Percentiles rank a stretch among this genome's conserved stretches.
Evolutionary conservation across 345 rosid genomes (phyloP).

Genomic region (Iberis pinnata): DNA sequence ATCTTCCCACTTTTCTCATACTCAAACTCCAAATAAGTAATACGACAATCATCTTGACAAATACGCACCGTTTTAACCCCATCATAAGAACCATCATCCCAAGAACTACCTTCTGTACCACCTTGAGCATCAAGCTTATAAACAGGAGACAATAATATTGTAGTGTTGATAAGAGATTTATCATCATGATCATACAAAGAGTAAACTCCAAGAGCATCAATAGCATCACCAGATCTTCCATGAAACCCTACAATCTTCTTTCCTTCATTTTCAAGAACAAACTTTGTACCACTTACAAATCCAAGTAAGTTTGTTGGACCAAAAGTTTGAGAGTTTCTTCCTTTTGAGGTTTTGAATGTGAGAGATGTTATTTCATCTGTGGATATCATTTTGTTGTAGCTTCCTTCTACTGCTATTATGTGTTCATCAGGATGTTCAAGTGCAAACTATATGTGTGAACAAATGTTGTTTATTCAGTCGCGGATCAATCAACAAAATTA

Average conservation of each 20-base stretch:
- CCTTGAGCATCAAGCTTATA: constrained; percentile 24
- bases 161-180: neutral
- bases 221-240: constrained; percentile 12
- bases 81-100: constrained; percentile 24
- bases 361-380: constrained; percentile 22
- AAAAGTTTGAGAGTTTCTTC: constrained; percentile 15
- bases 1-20: constrained; percentile 6
- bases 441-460: constrained; percentile 13
- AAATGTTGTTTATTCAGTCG: too few species aligned
- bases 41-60: constrained; percentile 14
- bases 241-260: constrained; percentile 22
- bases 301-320: constrained; percentile 22
- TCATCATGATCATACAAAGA: neutral
- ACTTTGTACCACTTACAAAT: constrained; percentile 11
- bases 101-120: constrained; percentile 9
- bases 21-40: constrained; percentile 20
- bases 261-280: constrained; percentile 4
- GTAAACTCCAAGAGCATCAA: constrained; percentile 26
- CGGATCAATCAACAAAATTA: too few species aligned
- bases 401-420: constrained; percentile 24
- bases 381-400: neutral
- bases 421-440: constrained; percentile 16
- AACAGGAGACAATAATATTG: constrained; percentile 3
- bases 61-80: constrained; percentile 11
- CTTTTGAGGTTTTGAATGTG: constrained; percentile 22